These are phyloP conservation scores for Intubia oerlemansii DNA, from an alignment of 2,329 filamentous ascomycete genomes.

Conservation along the genomic window DNA sequence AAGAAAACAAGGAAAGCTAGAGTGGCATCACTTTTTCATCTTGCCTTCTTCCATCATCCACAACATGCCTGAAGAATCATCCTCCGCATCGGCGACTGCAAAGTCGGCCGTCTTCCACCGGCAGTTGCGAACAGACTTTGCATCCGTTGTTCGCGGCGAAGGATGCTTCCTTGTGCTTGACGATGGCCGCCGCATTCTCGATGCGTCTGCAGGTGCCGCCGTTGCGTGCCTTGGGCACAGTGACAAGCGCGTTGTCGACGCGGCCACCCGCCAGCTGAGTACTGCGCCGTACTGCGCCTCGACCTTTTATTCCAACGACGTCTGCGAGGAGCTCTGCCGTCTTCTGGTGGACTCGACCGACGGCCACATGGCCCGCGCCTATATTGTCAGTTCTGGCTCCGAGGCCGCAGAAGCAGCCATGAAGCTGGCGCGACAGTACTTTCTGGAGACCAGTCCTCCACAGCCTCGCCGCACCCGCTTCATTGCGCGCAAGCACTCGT, in stretches of 20 bases:
- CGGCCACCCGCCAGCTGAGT: slow-evolving; percentile 18
- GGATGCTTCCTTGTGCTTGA: slow-evolving; percentile 19
- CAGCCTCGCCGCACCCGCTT: slow-evolving; percentile 38
- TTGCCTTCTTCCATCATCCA: no score
- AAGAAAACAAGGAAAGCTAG: background rate
- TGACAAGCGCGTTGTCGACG: slow-evolving; percentile 18
- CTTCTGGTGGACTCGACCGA: slow-evolving; percentile 16
- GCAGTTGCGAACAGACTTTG: slow-evolving; percentile 15
- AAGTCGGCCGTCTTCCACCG: slow-evolving; percentile 19
- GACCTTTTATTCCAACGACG: slow-evolving; percentile 18
- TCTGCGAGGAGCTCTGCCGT: slow-evolving; percentile 18
- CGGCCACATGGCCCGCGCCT: slow-evolving; percentile 17
- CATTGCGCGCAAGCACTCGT: slow-evolving; percentile 45
- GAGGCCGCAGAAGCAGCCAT: slow-evolving; percentile 45
- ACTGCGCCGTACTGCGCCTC: slow-evolving; percentile 21
- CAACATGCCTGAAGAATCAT: no score
- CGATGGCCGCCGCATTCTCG: slow-evolving; percentile 20
- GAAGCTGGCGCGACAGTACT: slow-evolving; percentile 44
- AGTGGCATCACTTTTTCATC: no score
- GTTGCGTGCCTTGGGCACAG: slow-evolving; percentile 26
- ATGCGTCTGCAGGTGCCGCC: slow-evolving; percentile 23
- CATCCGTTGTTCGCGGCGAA: slow-evolving; percentile 12
- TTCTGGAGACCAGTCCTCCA: slow-evolving; percentile 30
- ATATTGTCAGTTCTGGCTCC: slow-evolving; percentile 23
- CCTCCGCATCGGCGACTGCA: background rate